Evolutionary conservation across 2,329 filamentous ascomycete genomes (phyloP).

Genomic region (Colletotrichum sublineola): DNA sequence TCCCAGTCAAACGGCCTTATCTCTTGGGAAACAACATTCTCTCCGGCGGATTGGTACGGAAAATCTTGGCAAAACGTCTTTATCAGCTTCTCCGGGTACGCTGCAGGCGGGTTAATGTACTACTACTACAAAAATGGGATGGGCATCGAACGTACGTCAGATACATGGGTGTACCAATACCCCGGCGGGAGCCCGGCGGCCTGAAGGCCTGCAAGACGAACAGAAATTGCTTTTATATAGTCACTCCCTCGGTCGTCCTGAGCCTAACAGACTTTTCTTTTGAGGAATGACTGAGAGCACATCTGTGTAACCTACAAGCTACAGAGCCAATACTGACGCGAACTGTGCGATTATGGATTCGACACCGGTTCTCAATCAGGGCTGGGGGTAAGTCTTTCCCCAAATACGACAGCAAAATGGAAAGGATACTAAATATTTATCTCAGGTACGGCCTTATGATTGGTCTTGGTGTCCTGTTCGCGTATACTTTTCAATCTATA

Average conservation of each 20-base stretch:
- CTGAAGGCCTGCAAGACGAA: background rate
- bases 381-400: slow-evolving; percentile 36
- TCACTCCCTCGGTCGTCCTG: background rate
- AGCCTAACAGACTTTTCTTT: fast-evolving
- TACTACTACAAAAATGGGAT: background rate
- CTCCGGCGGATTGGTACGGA: slow-evolving; percentile 3
- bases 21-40: slow-evolving; percentile 11
- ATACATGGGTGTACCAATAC: slow-evolving; percentile 8
- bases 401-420: too few species aligned
- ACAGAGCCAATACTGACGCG: too few species aligned
- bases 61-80: background rate
- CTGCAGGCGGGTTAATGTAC: background rate
- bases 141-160: background rate
- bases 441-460: slow-evolving; percentile 42
- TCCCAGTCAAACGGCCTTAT: slow-evolving; percentile 34
- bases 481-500: background rate
- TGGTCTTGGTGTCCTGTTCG: slow-evolving; percentile 39
- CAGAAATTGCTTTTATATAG: slow-evolving; percentile 4
- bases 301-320: background rate
- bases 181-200: slow-evolving; percentile 12
- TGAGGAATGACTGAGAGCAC: too few species aligned
- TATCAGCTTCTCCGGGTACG: slow-evolving; percentile 14
- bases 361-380: slow-evolving; percentile 39
- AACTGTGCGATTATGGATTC: slow-evolving; percentile 25
- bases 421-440: background rate